Evolutionary conservation across 1,284 basidiomycete species (phyloP).

Genomic region (Blastosporella zonata): DNA sequence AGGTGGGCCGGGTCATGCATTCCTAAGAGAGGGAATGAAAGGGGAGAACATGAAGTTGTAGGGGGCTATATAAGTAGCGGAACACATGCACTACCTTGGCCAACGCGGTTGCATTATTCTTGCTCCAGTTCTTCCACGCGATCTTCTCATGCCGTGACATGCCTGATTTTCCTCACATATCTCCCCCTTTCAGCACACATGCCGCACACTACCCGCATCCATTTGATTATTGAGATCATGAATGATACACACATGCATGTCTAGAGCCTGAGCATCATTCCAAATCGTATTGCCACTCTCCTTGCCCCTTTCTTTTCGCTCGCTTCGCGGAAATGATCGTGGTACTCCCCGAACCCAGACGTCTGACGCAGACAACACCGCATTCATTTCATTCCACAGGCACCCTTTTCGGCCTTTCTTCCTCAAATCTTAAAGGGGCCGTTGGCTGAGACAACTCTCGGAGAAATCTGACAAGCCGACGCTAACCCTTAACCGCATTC

Average conservation of each 20-base stretch:
- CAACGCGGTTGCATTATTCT: conserved; percentile 17
- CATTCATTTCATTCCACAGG: conserved; percentile 16
- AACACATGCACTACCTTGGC: conserved; percentile 35
- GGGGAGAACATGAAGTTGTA: conserved; percentile 25
- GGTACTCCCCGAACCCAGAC: conserved; percentile 25
- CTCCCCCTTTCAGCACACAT: conserved; percentile 19
- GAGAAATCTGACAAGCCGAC: conserved; percentile 19
- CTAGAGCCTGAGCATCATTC: conserved; percentile 15
- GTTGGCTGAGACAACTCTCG: conserved; percentile 14
- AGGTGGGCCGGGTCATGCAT: conserved; percentile 54
- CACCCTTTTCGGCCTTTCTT: conserved; percentile 17
- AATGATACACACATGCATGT: conserved; percentile 16
- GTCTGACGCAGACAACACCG: conserved; percentile 1
- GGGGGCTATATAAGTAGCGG: conserved; percentile 38
- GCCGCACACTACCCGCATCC: conserved; percentile 15
- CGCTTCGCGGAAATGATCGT: conserved; percentile 31
- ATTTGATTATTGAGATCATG: conserved; percentile 15
- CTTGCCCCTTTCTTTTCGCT: conserved; percentile 10
- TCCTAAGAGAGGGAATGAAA: conserved; percentile 26
- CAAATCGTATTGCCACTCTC: conserved; percentile 14
- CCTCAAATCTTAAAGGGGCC: conserved; percentile 14
- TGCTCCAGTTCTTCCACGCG: conserved; percentile 21
- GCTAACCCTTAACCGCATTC: conserved; percentile 15
- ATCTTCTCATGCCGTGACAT: conserved; percentile 33
- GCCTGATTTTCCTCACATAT: conserved; percentile 25